Percentiles rank a stretch among this genome's conserved stretches.
phyloP scores from a whole-genome alignment of 148 eudicot species.

The Cornus kousa region DNA sequence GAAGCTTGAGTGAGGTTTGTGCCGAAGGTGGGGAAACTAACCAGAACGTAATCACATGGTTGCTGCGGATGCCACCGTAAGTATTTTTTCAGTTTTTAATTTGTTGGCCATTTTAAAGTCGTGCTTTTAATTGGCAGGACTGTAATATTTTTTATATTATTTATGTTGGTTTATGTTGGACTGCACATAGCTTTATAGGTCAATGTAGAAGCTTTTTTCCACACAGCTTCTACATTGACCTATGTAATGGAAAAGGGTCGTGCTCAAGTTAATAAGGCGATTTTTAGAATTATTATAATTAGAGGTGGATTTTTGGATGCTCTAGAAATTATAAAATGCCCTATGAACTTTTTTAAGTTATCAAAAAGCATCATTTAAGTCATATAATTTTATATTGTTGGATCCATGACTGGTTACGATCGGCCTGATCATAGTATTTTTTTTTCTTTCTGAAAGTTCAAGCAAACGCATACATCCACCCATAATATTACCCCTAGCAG shows the following conservation, averaged over 20 bases:
- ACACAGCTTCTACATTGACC: not conserved
- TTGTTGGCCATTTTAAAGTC: not conserved
- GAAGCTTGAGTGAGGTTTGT: constrained; percentile 40
- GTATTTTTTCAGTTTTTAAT: constrained; percentile 16
- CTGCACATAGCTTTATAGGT: not conserved
- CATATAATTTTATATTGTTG: not conserved
- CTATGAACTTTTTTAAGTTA: not conserved
- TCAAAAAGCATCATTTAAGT: not conserved
- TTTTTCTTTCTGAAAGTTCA: no score
- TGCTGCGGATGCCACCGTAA: constrained; percentile 36
- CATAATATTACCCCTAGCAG: no score
- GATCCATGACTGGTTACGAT: not conserved
- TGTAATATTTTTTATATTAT: not conserved
- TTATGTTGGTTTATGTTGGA: not conserved
- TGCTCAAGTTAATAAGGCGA: not conserved
- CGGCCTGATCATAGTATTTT: not conserved
- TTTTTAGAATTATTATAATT: not conserved
- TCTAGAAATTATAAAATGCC: not conserved
- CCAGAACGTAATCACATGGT: constrained; percentile 30
- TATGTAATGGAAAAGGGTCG: not conserved
- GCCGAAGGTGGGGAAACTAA: constrained; percentile 28
- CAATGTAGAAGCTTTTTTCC: not conserved
- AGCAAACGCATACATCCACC: no score
- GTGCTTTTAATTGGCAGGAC: not conserved
- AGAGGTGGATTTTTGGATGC: not conserved